Conservation (phyloP, 805 yeast species). For the Candida corydali region DNA sequence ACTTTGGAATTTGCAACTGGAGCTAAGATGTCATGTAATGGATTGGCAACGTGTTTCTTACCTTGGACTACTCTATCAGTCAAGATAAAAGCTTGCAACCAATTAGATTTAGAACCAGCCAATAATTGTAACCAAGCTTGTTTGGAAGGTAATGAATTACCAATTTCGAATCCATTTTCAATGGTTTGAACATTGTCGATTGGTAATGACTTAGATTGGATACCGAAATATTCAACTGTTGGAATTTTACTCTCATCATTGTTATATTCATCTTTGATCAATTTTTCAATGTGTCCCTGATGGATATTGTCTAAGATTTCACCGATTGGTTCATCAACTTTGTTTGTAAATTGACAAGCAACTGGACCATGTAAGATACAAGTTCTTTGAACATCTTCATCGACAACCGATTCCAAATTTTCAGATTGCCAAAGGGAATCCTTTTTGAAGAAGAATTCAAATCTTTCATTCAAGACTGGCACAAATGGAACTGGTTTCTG, state of each 20-base stretch:
- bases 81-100: slow-evolving; percentile 90
- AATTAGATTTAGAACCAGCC: slow-evolving; percentile 73
- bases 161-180: slow-evolving; percentile 36
- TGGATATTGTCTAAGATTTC: slow-evolving; percentile 86
- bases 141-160: slow-evolving; percentile 24
- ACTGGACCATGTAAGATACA: slow-evolving; percentile 99
- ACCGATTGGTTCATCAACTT: slow-evolving; percentile 89
- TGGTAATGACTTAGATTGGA: slow-evolving; percentile 35
- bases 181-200: slow-evolving; percentile 14
- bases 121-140: slow-evolving; percentile 70
- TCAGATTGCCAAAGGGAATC: slow-evolving; percentile 99
- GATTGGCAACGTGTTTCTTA: slow-evolving; percentile 70
- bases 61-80: slow-evolving; percentile 83
- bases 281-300: slow-evolving; percentile 76
- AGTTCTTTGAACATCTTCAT: slow-evolving; percentile 95
- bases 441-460: slow-evolving; percentile 95
- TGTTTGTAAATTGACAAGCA: slow-evolving; percentile 86
- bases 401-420: slow-evolving; percentile 93
- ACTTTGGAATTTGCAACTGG: slow-evolving; percentile 62
- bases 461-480: slow-evolving; percentile 90
- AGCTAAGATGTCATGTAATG: slow-evolving; percentile 73
- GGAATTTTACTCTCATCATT: slow-evolving; percentile 76
- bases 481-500: slow-evolving; percentile 99
- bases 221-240: slow-evolving; percentile 84
- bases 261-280: slow-evolving; percentile 64